Percentiles rank a stretch among this genome's conserved stretches.
Evolutionary conservation across 805 yeast genomes (phyloP).

Genomic region (Metschnikowia picachoensis): DNA sequence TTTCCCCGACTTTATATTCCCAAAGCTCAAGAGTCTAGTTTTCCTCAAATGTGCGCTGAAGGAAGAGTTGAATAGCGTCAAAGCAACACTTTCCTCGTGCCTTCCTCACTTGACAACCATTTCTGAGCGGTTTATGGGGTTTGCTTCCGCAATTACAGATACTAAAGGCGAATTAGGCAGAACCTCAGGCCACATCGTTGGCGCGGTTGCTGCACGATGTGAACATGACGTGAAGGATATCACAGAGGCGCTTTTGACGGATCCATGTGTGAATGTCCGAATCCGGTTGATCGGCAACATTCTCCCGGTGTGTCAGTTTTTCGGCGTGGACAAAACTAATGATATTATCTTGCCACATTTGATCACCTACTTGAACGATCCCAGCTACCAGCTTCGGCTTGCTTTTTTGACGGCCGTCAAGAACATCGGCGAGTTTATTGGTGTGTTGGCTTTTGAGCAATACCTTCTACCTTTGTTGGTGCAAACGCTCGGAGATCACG

Average conservation of each 20-base stretch:
- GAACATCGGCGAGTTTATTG: constrained; percentile 74
- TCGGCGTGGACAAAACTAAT: constrained; percentile 84
- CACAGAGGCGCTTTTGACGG: constrained; percentile 65
- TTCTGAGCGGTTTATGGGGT: constrained; percentile 47
- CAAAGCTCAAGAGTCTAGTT: constrained; percentile 45
- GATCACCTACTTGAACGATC: constrained; percentile 86
- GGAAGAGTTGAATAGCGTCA: constrained; percentile 29
- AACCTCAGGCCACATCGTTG: neutral
- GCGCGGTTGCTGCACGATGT: constrained; percentile 2
- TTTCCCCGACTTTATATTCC: constrained; percentile 79
- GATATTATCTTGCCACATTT: constrained; percentile 86
- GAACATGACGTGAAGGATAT: constrained; percentile 52
- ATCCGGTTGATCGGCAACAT: constrained; percentile 67
- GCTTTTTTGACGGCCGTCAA: constrained; percentile 70
- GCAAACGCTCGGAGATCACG: constrained; percentile 80
- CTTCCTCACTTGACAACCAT: constrained; percentile 68
- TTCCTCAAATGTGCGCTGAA: constrained; percentile 26
- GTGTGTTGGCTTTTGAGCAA: constrained; percentile 78
- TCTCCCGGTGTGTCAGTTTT: constrained; percentile 71
- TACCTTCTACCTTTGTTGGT: constrained; percentile 80
- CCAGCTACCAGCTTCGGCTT: constrained; percentile 60
- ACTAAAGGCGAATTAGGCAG: constrained; percentile 6
- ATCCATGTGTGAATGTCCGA: constrained; percentile 60
- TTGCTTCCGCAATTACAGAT: constrained; percentile 18
- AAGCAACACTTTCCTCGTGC: constrained; percentile 67